Conservation (phyloP, 1,284 basidiomycete species). For the Tylopilus orsonianus region DNA sequence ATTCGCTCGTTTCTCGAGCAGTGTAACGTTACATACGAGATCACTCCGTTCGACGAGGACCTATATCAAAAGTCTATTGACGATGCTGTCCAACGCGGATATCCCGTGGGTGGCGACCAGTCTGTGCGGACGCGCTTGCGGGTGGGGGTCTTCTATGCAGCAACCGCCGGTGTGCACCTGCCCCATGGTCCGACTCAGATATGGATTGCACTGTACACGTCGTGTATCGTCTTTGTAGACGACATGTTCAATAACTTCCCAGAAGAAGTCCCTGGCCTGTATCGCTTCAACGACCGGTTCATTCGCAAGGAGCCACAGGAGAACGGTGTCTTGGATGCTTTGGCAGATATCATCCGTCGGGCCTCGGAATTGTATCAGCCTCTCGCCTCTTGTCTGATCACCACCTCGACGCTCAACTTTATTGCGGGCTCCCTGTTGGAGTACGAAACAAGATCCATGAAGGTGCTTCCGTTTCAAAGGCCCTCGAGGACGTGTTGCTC, state of each 20-base stretch:
- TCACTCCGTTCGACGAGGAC: too few species aligned
- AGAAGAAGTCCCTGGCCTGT: slow-evolving; percentile 21
- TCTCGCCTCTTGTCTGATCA: slow-evolving; percentile 29
- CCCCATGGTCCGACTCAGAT: too few species aligned
- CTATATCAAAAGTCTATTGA: too few species aligned
- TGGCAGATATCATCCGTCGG: slow-evolving; percentile 30
- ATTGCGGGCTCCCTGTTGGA: slow-evolving; percentile 33
- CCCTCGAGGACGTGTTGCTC: slow-evolving; percentile 1
- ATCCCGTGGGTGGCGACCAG: too few species aligned
- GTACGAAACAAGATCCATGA: slow-evolving; percentile 27
- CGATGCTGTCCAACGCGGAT: too few species aligned
- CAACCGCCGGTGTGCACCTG: too few species aligned
- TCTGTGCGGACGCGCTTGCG: too few species aligned
- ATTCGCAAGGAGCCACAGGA: slow-evolving; percentile 21
- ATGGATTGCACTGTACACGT: too few species aligned
- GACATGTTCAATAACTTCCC: slow-evolving; percentile 23
- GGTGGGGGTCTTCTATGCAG: too few species aligned
- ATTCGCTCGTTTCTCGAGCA: too few species aligned
- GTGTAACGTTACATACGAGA: too few species aligned
- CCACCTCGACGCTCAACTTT: slow-evolving; percentile 29
- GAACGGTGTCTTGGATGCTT: slow-evolving; percentile 24
- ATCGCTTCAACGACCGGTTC: slow-evolving; percentile 33
- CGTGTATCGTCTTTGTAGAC: slow-evolving; percentile 32
- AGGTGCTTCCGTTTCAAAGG: not conserved
- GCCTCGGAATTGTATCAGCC: slow-evolving; percentile 16